Evolutionary conservation across 441 rosid genomes (phyloP), one percentile per base, ranked within the genome.

Genomic region (Populus hybrid): DNA sequence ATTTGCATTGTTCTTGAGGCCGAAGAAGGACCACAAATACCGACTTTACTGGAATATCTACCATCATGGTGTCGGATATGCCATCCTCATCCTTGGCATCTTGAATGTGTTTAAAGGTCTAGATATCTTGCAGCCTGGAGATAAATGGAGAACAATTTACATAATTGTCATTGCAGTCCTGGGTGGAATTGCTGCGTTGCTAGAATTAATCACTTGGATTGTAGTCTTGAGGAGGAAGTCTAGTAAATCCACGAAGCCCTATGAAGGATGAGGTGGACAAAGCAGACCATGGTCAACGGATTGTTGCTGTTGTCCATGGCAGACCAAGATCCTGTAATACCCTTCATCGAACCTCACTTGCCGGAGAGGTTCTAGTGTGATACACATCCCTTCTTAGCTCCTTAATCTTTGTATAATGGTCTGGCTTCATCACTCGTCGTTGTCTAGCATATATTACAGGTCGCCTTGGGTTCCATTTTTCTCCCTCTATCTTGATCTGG

Each of bases 11-110:
- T 77, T 86, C 71, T 70, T 86, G 82, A 84, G 94, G 81, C 92
- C 92, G 0, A 83, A 81, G 28, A 86, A 88, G 69, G 87, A 87
- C 20, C 93, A 89, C 80, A 89, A 83, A 20, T 87, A 67, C 85
- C 82, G 91, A 77, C 8, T 81, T 21, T 88, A 86, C 69, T 90
- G 94, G 93, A 92, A 89, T 61, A 69, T 86, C 74, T 89, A 89
- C 84, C 93, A 92, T 70, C 90, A 85, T 71, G 59, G 71, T 1
- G 59, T 88, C 0, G 92, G 90, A 21, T 92, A 88, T 46, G 34
- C 84, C 1, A 81, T 84, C 38, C 78, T 90, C 72, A 34, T 81
- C 11, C 81, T 86, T 24, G 87, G 84, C 78, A 36, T 87, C 67
- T 30, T 84, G 77, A 90, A 89, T 53, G 81, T 92, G 20, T 88